Evolutionary conservation across 2,329 filamentous ascomycete genomes (phyloP), one percentile per base, ranked within the genome.

Genomic region (Aureobasidium leucospermi): DNA sequence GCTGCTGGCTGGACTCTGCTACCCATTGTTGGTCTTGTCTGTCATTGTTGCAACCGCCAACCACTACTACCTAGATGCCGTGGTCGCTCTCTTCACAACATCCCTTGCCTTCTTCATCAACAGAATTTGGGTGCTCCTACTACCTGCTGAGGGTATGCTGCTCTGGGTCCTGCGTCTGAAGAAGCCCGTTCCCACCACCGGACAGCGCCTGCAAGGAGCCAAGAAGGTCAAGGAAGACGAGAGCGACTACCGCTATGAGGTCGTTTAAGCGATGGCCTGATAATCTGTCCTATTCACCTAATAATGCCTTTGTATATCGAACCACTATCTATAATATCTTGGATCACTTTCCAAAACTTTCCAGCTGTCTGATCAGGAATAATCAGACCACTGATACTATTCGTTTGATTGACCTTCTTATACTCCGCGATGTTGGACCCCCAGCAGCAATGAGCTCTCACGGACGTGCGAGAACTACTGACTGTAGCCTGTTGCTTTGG

Each of bases 41-140:
- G 76, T 79, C 32, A 85, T 86, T 61, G 78, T 86, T 31, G 79
- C 82, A 15, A 85, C 83, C 0, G 83, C 82, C 36, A 86, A 86
- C 65, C 83, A 83, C 67, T 87, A 82, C 69, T 82, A 77, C 71
- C 72, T 83, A 60, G 81, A 83, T 65, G 80, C 80, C 0, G 66
- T 77, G 15, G 75, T 80, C 6, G 80, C 80, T 11, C 76, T 75
- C 1, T 70, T 75, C 60, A 79, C 78, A 19, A 79, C 79, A 3
- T 69, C 73, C 4, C 49, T 81, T 11, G 75, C 76, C 2, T 81
- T 80, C 63, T 48, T 73, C 5, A 73, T 73, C 63, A 83, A 83
- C 67, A 73, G 74, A 59, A 63, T 81, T 23, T 80, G 80, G 67
- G 72, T 78, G 51, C 70, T 78, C 9, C 72, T 83, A 11, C 68